A percentile compares a stretch with the other conserved stretches of the same genome.
These are phyloP conservation scores for Afroboletus lepidellus DNA, from an alignment of 1,284 basidiomycete species.

Conservation along the genomic window DNA sequence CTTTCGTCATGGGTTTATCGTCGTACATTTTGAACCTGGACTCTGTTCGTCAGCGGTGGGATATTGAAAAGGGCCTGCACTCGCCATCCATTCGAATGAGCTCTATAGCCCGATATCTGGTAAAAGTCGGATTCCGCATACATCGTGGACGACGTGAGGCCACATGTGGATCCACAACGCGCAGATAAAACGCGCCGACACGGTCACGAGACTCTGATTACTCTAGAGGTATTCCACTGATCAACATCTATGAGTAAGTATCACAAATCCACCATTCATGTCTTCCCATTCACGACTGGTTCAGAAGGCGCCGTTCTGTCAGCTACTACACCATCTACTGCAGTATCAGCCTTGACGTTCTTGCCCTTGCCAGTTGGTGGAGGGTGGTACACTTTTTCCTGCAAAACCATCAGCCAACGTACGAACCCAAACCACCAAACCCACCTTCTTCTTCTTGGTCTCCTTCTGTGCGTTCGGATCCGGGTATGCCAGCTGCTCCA, in stretches of 20 bases:
- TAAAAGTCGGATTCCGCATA: constrained; percentile 24
- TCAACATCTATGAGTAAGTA: neutral
- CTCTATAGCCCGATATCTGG: constrained; percentile 28
- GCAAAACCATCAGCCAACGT: neutral
- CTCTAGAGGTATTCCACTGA: too few relatives aligned
- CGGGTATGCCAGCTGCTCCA: constrained; percentile 85
- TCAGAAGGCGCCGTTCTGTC: neutral
- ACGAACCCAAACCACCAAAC: constrained; percentile 14
- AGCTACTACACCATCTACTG: constrained; percentile 7
- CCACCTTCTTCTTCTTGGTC: constrained; percentile 62
- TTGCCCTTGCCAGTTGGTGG: constrained; percentile 75
- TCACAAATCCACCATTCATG: neutral
- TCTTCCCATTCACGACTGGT: constrained; percentile 8
- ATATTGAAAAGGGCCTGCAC: neutral
- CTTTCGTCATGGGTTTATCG: constrained; percentile 21
- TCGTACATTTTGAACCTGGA: constrained; percentile 32
- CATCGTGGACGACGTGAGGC: constrained; percentile 1
- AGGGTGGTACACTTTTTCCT: constrained; percentile 78
- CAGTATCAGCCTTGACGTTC: constrained; percentile 36
- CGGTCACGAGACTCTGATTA: constrained; percentile 9
- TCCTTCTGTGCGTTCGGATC: constrained; percentile 63
- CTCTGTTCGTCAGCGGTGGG: neutral
- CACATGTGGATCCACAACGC: neutral
- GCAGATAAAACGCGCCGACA: neutral
- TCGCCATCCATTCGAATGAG: constrained; percentile 33